Conservation (phyloP, 805 yeast genomes). For the Teunomyces barrocoloradensis region DNA sequence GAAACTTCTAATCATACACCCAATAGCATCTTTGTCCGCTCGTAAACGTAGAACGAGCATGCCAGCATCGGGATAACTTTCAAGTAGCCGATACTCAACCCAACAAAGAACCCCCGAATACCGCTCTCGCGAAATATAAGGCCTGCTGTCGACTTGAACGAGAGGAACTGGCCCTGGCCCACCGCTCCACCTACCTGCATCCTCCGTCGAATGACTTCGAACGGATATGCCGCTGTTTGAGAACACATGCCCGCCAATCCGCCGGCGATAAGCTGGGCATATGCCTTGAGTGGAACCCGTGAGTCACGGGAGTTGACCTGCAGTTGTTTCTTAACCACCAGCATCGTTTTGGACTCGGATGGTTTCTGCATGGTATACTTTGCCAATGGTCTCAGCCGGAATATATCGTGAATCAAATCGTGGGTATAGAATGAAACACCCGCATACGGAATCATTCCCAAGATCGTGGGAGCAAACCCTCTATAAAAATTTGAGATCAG, state of each 20-base stretch:
- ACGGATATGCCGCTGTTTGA: constrained; percentile 95
- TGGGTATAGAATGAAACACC: constrained; percentile 96
- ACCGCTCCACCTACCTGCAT: constrained; percentile 91
- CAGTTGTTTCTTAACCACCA: constrained; percentile 9
- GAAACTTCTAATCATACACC: constrained; percentile 42
- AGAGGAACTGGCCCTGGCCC: constrained; percentile 55
- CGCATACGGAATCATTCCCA: constrained; percentile 97
- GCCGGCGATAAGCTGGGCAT: constrained; percentile 94
- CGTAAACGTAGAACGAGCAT: constrained; percentile 92
- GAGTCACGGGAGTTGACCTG: constrained; percentile 33
- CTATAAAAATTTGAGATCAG: constrained; percentile 75
- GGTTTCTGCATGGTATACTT: constrained; percentile 45
- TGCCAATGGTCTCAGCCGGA: constrained; percentile 59
- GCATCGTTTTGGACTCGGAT: constrained; percentile 4
- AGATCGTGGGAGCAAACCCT: constrained; percentile 89
- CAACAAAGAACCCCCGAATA: constrained; percentile 84
- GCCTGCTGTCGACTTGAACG: constrained; percentile 53
- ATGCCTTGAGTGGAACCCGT: constrained; percentile 70
- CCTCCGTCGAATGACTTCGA: constrained; percentile 90
- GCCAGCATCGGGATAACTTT: constrained; percentile 98
- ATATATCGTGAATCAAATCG: constrained; percentile 83
- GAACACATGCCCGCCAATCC: constrained; percentile 95
- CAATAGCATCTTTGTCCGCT: constrained; percentile 68
- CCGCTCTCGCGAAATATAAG: constrained; percentile 74
- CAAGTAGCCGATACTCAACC: constrained; percentile 90